Base-by-base conservation (phyloP, 768 basidiomycete species). In the Mycena capillaripes region DNA sequence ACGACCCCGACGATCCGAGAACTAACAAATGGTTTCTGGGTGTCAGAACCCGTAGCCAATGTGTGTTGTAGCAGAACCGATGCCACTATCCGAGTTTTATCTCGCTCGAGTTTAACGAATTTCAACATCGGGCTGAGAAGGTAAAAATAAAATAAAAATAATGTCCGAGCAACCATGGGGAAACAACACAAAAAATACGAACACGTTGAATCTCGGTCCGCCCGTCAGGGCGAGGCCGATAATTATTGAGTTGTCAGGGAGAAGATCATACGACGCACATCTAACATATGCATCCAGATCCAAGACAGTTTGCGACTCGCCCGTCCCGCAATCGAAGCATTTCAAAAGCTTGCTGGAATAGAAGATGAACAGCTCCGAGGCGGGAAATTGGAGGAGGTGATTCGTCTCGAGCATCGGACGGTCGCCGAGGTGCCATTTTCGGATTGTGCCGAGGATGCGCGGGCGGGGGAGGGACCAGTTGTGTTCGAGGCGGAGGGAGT, bases 21-120 rank as follows among this genome's bases (percentile, higher is more conserved):
- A 36, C 72, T 69, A 23, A 73, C 72, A 46, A 73, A 73, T 8
- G 72, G 72, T 44, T 73, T 73, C 34, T 69, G 66, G 36, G 62
- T 69, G 30, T 69, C 72, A 10, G 66, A 65, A 25, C 66, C 56
- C 25, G 1, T 21, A 16, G 66, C 36, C 10, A 69, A 42, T 16
- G 72, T 58, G 17, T 48, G 48, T n/a, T 63, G 61, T 42, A 73
- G 36, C 40, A 73, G n/a, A 19, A 65, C 17, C 46, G 46, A 44
- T 21, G 55, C 72, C 10, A 61, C 9, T 29, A 69, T 19, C 1
- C 48, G 38, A 16, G 42, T 23, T 53, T 44, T 30, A 50, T 50
- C 30, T 23, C 44, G 9, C 44, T 32, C 14, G 17, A 69, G 16
- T 58, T 61, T 36, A 8, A 59, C 11, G 50, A 69, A 73, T 4